A percentile compares a stretch with the other conserved stretches of the same genome.
These are phyloP conservation scores for Eucalyptus lansdowneana DNA, from an alignment of 345 rosid species.

Conservation along the genomic window DNA sequence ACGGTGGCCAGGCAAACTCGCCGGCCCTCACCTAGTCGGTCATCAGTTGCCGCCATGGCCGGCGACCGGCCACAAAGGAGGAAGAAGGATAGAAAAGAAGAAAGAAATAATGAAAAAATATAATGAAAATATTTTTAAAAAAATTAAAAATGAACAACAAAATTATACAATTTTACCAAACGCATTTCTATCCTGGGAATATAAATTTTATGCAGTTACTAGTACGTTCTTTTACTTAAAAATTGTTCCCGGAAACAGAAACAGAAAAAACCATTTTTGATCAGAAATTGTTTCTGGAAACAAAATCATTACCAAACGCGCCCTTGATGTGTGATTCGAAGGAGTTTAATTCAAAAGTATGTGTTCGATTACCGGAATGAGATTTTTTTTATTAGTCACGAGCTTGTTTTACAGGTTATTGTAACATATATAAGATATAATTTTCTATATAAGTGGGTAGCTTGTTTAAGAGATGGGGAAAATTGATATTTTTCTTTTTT, in stretches of 20 bases:
- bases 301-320: fast-evolving
- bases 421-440: neutral
- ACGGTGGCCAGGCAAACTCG: fast-evolving
- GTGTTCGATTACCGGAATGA: neutral
- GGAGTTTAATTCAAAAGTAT: neutral
- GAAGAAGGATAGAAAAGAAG: too few relatives aligned
- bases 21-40: fast-evolving
- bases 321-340: fast-evolving
- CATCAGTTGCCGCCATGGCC: fast-evolving
- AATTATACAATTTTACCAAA: too few relatives aligned
- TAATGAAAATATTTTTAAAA: too few relatives aligned
- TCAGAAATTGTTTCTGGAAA: fast-evolving
- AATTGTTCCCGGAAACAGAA: fast-evolving
- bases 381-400: neutral
- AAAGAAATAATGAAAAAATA: too few relatives aligned
- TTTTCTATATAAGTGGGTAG: neutral
- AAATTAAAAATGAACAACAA: too few relatives aligned
- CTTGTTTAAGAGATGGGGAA: neutral
- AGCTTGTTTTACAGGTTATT: neutral
- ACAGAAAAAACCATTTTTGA: too few relatives aligned
- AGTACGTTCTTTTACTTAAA: fast-evolving
- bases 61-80: fast-evolving
- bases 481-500: neutral
- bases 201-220: fast-evolving
- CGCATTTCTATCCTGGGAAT: fast-evolving